A percentile compares a stretch with the other conserved stretches of the same genome.
Conservation (phyloP, 2,329 filamentous ascomycete genomes). For the Pezicula carpinea region DNA sequence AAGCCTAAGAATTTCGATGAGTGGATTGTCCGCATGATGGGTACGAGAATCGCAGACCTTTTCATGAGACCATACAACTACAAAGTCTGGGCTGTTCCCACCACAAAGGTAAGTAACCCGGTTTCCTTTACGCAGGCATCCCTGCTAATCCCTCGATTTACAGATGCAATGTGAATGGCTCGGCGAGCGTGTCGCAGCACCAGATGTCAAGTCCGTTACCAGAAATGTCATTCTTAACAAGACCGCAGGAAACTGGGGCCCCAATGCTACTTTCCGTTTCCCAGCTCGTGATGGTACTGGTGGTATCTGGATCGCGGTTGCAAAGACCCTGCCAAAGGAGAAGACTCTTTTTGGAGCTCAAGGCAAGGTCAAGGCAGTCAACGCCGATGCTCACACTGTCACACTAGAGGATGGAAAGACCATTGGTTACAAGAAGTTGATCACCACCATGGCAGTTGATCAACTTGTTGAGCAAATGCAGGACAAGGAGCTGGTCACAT, state of each 20-base stretch:
- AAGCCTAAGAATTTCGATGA: constrained; percentile 98
- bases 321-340: constrained; percentile 84
- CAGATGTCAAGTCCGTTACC: constrained; percentile 89
- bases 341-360: constrained; percentile 88
- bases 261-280: constrained; percentile 98
- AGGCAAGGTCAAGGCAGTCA: constrained; percentile 79
- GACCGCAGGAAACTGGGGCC: constrained; percentile 95
- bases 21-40: constrained; percentile 93
- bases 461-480: constrained; percentile 81
- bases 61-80: constrained; percentile 99
- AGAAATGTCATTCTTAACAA: constrained; percentile 95
- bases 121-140: constrained; percentile 1
- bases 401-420: constrained; percentile 80
- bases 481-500: constrained; percentile 74
- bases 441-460: constrained; percentile 97
- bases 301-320: constrained; percentile 98
- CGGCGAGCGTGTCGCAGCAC: constrained; percentile 95
- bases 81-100: constrained; percentile 99
- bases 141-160: background rate
- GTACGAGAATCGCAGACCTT: constrained; percentile 81
- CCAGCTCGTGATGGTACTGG: constrained; percentile 92
- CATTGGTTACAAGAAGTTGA: constrained; percentile 84
- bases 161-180: constrained; percentile 99
- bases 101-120: constrained; percentile 67
- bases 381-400: constrained; percentile 80